Evolutionary conservation across 2,329 filamentous ascomycete species (phyloP).

Genomic region (Aspergillus sp.): DNA sequence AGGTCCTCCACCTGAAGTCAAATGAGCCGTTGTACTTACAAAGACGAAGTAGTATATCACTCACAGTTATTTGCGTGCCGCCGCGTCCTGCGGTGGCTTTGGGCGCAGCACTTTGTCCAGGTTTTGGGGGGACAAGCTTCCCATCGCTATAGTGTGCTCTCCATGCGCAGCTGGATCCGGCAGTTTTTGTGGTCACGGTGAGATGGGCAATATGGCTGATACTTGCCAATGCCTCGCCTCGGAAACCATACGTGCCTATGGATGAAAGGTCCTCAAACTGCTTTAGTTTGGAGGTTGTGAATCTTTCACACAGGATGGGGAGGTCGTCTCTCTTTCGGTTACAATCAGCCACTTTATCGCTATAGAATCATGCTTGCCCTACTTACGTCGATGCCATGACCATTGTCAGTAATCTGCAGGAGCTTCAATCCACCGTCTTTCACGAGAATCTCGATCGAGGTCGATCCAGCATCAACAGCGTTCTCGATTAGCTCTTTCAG

Average conservation of each 20-base stretch:
- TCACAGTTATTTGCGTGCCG: slow-evolving; percentile 86
- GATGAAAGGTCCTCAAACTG: slow-evolving; percentile 87
- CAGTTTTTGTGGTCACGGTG: slow-evolving; percentile 90
- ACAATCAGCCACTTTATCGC: slow-evolving; percentile 20
- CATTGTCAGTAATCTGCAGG: slow-evolving; percentile 96
- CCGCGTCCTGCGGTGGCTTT: slow-evolving; percentile 83
- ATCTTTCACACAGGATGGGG: slow-evolving; percentile 88
- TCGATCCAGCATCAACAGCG: slow-evolving; percentile 94
- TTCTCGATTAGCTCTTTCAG: slow-evolving; percentile 97
- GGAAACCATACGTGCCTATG: slow-evolving; percentile 96
- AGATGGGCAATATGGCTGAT: slow-evolving; percentile 98
- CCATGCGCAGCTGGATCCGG: slow-evolving; percentile 85
- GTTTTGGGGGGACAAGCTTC: slow-evolving; percentile 77
- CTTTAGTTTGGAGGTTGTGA: slow-evolving; percentile 95
- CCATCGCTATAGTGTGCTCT: slow-evolving; percentile 85
- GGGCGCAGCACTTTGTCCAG: slow-evolving; percentile 81
- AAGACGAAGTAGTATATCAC: slow-evolving; percentile 13
- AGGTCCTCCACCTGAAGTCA: slow-evolving; percentile 74
- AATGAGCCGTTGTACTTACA: neutral
- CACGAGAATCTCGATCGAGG: slow-evolving; percentile 82
- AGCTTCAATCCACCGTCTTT: slow-evolving; percentile 95
- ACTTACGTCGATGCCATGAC: slow-evolving; percentile 86
- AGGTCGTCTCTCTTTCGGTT: slow-evolving; percentile 76
- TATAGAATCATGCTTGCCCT: neutral
- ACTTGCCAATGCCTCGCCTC: slow-evolving; percentile 91